Evolutionary conservation across 108 stramenopile species (phyloP), one percentile per base, ranked within the genome.

Genomic region (Cylindrotheca closterium): DNA sequence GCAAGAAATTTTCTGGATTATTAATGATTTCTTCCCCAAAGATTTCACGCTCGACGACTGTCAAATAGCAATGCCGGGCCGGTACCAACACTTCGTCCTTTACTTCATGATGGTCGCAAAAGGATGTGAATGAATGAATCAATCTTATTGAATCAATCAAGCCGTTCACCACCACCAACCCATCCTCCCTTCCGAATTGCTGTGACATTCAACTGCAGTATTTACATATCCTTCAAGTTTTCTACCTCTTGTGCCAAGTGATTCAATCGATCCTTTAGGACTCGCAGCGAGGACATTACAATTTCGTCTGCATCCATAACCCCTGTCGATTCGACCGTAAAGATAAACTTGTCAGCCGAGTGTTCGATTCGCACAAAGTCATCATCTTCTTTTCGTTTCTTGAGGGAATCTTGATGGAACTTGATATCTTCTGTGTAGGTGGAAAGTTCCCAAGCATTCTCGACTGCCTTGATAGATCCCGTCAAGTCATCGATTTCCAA

Each of bases 291-390:
- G 33, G 79, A 77, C 80, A 91, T 64, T 17, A 91, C 66, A 65
- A 92, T 79, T 66, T 92, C 94, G 52, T 92, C 87, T 2, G 88
- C 89, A 75, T 92, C 90, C 91, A 95, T 91, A n/a, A 76, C 73
- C 29, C 94, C 94, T 7, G 91, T 89, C 28, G 81, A 73, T 73
- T 95, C 94, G 45, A 95, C 94, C 18, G 76, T 68, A 70, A 95
- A 95, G n/a, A 95, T 83, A 66, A 95, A 95, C 42, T 60, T 69
- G 55, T 88, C 87, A 27, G 71, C 75, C 27, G 84, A 74, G 15
- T 79, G 84, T 34, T 69, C 68, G 21, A 91, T 86, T n/a, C 55
- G 75, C 7, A 95, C 80, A 82, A 91, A 92, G 56, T 92, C 87
- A 64, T 89, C 87, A 70, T 91, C 91, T 70, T 91, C 89, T 60